Evolutionary conservation across 352 stramenopile species (phyloP).

Genomic region (Pythium coloratum): DNA sequence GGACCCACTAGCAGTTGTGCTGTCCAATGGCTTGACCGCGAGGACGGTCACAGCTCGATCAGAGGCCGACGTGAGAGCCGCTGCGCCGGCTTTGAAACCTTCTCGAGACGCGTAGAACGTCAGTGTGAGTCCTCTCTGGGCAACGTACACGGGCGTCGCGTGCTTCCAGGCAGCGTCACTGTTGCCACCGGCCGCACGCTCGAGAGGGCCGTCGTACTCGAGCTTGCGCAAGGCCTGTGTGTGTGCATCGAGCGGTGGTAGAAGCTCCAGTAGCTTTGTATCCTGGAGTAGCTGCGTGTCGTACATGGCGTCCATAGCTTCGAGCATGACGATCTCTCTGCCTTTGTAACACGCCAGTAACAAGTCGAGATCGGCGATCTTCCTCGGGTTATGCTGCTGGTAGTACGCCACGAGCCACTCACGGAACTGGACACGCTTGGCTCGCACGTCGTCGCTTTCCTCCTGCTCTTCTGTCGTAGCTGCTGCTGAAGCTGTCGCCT

Average conservation of each 20-base stretch:
- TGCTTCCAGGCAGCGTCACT: constrained; percentile 37
- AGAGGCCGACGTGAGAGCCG: constrained; percentile 18
- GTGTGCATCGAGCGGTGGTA: constrained; percentile 24
- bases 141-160: constrained; percentile 45
- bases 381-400: constrained; percentile 32
- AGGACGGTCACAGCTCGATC: constrained; percentile 34
- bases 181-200: constrained; percentile 21
- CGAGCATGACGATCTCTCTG: constrained; percentile 29
- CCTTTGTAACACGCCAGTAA: constrained; percentile 35
- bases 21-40: constrained; percentile 30
- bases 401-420: constrained; percentile 35
- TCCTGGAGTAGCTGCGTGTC: constrained; percentile 24
- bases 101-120: constrained; percentile 61
- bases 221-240: constrained; percentile 17
- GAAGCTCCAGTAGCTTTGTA: constrained; percentile 16
- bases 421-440: constrained; percentile 24
- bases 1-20: not conserved
- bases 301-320: constrained; percentile 34
- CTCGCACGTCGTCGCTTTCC: constrained; percentile 12
- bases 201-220: constrained; percentile 25
- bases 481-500: constrained; percentile 7
- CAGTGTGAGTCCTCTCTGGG: constrained; percentile 42
- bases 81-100: constrained; percentile 46
- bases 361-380: constrained; percentile 34
- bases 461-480: not conserved